Percentiles rank a stretch among this genome's conserved stretches.
These are phyloP conservation scores for Apiotrichum montevideense DNA, from an alignment of 1,284 basidiomycete genomes.

Conservation along the genomic window DNA sequence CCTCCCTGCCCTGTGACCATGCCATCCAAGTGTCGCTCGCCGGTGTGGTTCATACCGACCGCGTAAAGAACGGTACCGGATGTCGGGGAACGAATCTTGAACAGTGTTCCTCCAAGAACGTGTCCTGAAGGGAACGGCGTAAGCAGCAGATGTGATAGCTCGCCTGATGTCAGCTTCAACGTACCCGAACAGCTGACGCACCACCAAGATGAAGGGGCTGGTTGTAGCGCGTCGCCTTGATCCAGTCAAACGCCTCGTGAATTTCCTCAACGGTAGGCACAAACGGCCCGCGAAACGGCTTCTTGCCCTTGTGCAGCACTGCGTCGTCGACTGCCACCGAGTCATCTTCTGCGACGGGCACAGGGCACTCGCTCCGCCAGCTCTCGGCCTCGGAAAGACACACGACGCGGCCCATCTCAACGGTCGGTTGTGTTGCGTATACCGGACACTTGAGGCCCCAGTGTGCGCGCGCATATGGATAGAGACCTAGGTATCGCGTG, in stretches of 20 bases:
- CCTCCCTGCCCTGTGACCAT: conserved; percentile 68
- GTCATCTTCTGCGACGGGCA: conserved; percentile 35
- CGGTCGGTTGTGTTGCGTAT: conserved; percentile 93
- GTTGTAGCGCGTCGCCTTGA: conserved; percentile 88
- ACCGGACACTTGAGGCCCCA: conserved; percentile 86
- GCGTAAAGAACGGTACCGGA: conserved; percentile 94
- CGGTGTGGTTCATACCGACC: conserved; percentile 93
- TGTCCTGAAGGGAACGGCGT: conserved; percentile 96
- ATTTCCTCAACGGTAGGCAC: conserved; percentile 69
- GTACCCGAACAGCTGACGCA: conserved; percentile 38
- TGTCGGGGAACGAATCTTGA: conserved; percentile 96
- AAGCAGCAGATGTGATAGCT: conserved; percentile 62
- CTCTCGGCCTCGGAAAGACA: conserved; percentile 75
- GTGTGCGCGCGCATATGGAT: conserved; percentile 79
- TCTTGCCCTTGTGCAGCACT: conserved; percentile 25
- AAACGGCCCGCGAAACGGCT: conserved; percentile 39
- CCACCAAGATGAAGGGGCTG: conserved; percentile 94
- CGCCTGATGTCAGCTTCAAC: conserved; percentile 20
- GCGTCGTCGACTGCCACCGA: conserved; percentile 10
- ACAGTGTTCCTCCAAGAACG: conserved; percentile 92
- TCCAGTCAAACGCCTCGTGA: conserved; percentile 87
- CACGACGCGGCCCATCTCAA: conserved; percentile 90
- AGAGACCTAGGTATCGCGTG: conserved; percentile 78
- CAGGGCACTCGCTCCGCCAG: conserved; percentile 67
- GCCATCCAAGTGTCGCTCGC: conserved; percentile 91